phyloP scores from a whole-genome alignment of 371 early-diverging fungal genomes.

The Mucor indicus region DNA sequence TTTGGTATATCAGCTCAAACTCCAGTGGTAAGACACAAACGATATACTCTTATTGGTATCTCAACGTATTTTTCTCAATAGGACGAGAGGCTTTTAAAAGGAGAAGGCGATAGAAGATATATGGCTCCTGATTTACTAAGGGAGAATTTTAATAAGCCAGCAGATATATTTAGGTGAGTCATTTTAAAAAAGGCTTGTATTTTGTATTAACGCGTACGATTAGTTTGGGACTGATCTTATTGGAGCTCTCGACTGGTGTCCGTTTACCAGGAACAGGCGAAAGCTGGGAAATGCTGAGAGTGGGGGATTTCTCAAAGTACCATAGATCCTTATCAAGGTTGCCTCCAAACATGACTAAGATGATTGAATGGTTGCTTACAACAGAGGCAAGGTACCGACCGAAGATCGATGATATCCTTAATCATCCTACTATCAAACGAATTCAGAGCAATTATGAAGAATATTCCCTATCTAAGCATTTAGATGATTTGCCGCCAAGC shows the following conservation, averaged over 20 bases:
- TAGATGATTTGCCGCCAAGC: too few relatives aligned
- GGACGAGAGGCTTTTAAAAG: conserved; percentile 35
- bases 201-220: background rate
- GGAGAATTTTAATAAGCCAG: conserved; percentile 73
- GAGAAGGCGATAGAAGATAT: conserved; percentile 95
- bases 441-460: too few relatives aligned
- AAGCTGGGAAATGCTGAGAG: conserved; percentile 81
- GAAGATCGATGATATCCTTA: conserved; percentile 24
- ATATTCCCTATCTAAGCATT: too few relatives aligned
- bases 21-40: conserved; percentile 47
- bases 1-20: conserved; percentile 79
- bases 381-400: conserved; percentile 58
- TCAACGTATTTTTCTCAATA: background rate
- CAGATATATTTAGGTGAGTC: conserved; percentile 85
- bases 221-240: conserved; percentile 87
- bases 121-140: conserved; percentile 92
- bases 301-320: conserved; percentile 68
- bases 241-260: conserved; percentile 83
- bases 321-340: conserved; percentile 9
- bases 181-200: background rate
- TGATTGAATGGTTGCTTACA: conserved; percentile 67
- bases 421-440: conserved; percentile 12
- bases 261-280: conserved; percentile 83
- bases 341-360: conserved; percentile 21
- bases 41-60: background rate